A percentile compares a stretch with the other conserved stretches of the same genome.
phyloP scores from a whole-genome alignment of 2,329 filamentous ascomycete species.

The Xylaria sp. region DNA sequence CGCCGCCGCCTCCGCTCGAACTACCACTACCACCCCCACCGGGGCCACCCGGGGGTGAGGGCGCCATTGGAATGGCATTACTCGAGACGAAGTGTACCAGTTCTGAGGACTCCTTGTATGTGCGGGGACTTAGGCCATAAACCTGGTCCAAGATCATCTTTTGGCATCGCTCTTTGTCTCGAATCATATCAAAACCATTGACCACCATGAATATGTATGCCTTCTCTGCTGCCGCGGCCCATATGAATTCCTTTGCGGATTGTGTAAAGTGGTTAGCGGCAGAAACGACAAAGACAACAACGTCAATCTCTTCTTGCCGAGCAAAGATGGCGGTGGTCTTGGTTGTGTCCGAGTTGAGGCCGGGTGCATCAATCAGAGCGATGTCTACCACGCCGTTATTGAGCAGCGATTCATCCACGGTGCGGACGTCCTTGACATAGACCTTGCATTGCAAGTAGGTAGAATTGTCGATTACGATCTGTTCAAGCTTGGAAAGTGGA shows the following conservation, averaged over 20 bases:
- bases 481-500: slow-evolving; percentile 79
- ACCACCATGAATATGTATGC: slow-evolving; percentile 99
- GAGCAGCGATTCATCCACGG: slow-evolving; percentile 90
- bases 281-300: slow-evolving; percentile 97
- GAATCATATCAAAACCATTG: slow-evolving; percentile 94
- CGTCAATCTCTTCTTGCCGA: slow-evolving; percentile 97
- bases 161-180: slow-evolving; percentile 89
- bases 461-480: slow-evolving; percentile 88
- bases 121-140: slow-evolving; percentile 85
- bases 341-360: slow-evolving; percentile 93
- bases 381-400: slow-evolving; percentile 99
- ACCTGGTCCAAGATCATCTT: slow-evolving; percentile 95
- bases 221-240: slow-evolving; percentile 94
- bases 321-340: slow-evolving; percentile 98
- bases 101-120: slow-evolving; percentile 90
- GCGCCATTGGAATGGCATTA: slow-evolving; percentile 85
- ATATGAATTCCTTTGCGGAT: slow-evolving; percentile 97
- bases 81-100: slow-evolving; percentile 98
- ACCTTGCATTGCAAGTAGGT: slow-evolving; percentile 96
- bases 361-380: slow-evolving; percentile 94
- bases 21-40: slow-evolving; percentile 65
- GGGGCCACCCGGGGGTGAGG: slow-evolving; percentile 66
- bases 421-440: slow-evolving; percentile 89
- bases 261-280: slow-evolving; percentile 98
- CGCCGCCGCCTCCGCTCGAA: slow-evolving; percentile 65